Percentiles rank a stretch among this genome's conserved stretches.
phyloP scores from a whole-genome alignment of 352 stramenopile species.

The Hyaloperonospora brassicae region DNA sequence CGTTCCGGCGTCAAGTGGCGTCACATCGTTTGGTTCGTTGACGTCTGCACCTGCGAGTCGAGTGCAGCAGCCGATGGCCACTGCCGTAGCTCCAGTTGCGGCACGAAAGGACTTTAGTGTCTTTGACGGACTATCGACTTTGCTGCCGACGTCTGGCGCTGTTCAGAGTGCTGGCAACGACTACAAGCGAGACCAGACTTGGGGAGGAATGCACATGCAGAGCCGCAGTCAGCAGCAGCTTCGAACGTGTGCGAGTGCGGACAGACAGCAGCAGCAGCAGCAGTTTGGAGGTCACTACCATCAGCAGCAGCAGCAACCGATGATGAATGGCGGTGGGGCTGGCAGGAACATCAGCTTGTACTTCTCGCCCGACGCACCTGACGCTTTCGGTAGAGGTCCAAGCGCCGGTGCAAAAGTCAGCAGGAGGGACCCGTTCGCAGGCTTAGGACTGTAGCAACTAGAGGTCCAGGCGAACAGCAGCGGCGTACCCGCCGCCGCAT shows the following conservation, averaged over 20 bases:
- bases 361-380: slow-evolving; percentile 25
- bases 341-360: slow-evolving; percentile 40
- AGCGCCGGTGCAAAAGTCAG: slow-evolving; percentile 9
- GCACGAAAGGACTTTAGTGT: slow-evolving; percentile 47
- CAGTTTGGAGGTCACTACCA: slow-evolving; percentile 16
- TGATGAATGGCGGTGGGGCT: slow-evolving; percentile 27
- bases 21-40: slow-evolving; percentile 31
- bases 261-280: slow-evolving; percentile 7
- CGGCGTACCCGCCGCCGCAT: no score
- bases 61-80: slow-evolving; percentile 12
- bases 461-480: no score
- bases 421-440: slow-evolving; percentile 64
- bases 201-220: slow-evolving; percentile 25
- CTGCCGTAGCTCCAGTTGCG: slow-evolving; percentile 23
- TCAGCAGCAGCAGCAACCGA: slow-evolving; percentile 26
- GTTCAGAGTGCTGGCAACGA: slow-evolving; percentile 23
- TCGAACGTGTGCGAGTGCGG: slow-evolving; percentile 8
- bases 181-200: slow-evolving; percentile 22
- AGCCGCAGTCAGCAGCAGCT: slow-evolving; percentile 16
- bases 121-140: slow-evolving; percentile 44
- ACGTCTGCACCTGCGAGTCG: slow-evolving; percentile 13
- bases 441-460: slow-evolving; percentile 36
- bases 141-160: slow-evolving; percentile 18
- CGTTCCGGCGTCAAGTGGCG: slow-evolving; percentile 8
- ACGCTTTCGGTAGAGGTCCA: slow-evolving; percentile 6